Conservation (phyloP, 2,329 filamentous ascomycete genomes). For the Ascosphaera apis region DNA sequence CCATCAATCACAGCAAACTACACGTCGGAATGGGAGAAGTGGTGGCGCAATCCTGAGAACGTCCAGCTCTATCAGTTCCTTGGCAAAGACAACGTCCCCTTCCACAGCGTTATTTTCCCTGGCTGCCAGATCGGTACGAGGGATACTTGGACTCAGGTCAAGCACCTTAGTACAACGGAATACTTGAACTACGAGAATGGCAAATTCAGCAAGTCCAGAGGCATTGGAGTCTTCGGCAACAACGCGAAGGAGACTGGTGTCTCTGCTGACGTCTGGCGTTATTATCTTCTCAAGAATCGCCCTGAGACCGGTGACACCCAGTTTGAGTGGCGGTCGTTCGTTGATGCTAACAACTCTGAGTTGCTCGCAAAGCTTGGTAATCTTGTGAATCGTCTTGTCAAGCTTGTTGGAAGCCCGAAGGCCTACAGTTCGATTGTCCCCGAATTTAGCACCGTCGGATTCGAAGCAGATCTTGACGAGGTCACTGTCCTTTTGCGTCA, state of each 20-base stretch:
- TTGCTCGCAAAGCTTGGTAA: slow-evolving; percentile 44
- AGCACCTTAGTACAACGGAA: slow-evolving; percentile 63
- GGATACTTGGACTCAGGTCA: slow-evolving; percentile 62
- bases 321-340: slow-evolving; percentile 61
- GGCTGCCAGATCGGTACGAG: slow-evolving; percentile 57
- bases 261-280: slow-evolving; percentile 57
- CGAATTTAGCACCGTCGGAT: slow-evolving; percentile 19
- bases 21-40: slow-evolving; percentile 62
- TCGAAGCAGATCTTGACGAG: slow-evolving; percentile 20
- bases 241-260: slow-evolving; percentile 60
- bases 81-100: slow-evolving; percentile 61
- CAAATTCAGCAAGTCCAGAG: slow-evolving; percentile 69
- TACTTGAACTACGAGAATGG: slow-evolving; percentile 59
- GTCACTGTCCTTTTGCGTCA: slow-evolving; percentile 30
- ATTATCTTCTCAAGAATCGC: slow-evolving; percentile 56
- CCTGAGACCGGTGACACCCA: slow-evolving; percentile 61
- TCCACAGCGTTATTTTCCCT: slow-evolving; percentile 69
- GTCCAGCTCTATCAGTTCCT: slow-evolving; percentile 74
- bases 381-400: slow-evolving; percentile 33
- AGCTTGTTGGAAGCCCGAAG: slow-evolving; percentile 37
- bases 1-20: slow-evolving; percentile 68
- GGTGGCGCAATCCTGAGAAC: slow-evolving; percentile 66
- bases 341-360: slow-evolving; percentile 57
- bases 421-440: slow-evolving; percentile 45
- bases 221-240: slow-evolving; percentile 65